Base-by-base conservation (phyloP, 2,329 filamentous ascomycete genomes). In the Gnomoniopsis smithogilvyi region DNA sequence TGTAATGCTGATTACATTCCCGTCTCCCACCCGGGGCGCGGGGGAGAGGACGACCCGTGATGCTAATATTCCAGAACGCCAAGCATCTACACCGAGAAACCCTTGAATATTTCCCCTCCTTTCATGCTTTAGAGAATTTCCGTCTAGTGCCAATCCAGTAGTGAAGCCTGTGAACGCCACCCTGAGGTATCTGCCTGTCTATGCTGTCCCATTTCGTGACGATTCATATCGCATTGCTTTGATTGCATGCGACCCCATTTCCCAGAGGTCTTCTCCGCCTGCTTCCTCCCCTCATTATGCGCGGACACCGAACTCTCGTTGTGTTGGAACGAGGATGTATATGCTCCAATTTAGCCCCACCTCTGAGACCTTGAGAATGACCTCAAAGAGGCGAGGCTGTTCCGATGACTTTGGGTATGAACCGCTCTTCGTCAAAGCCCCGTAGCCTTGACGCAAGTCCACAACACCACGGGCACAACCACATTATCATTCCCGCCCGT, bases 401-500 rank as follows among this genome's bases (percentile, higher is more conserved):
- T 21, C 6, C 12, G 8, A 24, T 47, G 8, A 15, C 3, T 24
- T 3, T 15, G 2, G 11, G 3, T 14, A 4, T 10, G 17, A 24
- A 2, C 19, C 19, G 19, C 6, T 30, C n/a, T 34, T 2, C 12
- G 3, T 59, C 43, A 62, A 15, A 62, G 47, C 12, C 60, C 57
- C n/a, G 50, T 60, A 33, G 91, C 91, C 74, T 94, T 90, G 43
- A 96, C 92, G 67, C 96, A 87, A 61, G 93, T 83, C 95, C 95
- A 99, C 62, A 99, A 76, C 53, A 96, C 87, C 59, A 99, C 86
- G 3, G 95, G 95, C 64, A 98, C 94, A 64, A 98, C 88, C 19
- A 99, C 95, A 78, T 99, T 99, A 79, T 99, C 95, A 73, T 99
- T 99, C 33, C 94, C 95, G 2, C 95, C 95, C 15, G 95, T 98